Percentiles rank a stretch among this genome's conserved stretches.
phyloP scores from a whole-genome alignment of 768 basidiomycete species.

The Coprinellus aureogranulatus region DNA sequence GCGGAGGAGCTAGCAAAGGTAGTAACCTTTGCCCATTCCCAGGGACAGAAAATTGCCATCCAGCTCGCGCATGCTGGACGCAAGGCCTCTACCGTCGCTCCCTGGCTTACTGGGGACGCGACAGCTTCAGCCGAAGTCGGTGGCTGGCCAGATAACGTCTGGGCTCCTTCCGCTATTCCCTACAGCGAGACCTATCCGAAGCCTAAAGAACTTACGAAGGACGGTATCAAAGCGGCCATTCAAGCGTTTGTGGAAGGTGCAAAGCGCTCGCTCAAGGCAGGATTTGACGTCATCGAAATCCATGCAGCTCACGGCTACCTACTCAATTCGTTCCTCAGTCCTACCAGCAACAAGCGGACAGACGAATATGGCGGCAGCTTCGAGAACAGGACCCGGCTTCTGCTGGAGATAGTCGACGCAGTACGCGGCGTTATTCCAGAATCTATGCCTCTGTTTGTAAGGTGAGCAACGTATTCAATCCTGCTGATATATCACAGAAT shows the following conservation, averaged over 20 bases:
- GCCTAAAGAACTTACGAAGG: conserved; percentile 56
- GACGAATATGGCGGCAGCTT: conserved; percentile 72
- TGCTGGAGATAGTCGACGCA: conserved; percentile 62
- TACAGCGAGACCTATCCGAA: conserved; percentile 41
- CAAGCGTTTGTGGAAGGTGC: conserved; percentile 53
- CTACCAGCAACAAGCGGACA: conserved; percentile 57
- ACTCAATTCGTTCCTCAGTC: conserved; percentile 56
- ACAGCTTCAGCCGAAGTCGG: conserved; percentile 35
- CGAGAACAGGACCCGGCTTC: conserved; percentile 64
- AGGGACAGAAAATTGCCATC: conserved; percentile 66
- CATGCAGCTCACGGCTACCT: conserved; percentile 68
- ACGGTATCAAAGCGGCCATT: conserved; percentile 57
- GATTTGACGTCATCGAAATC: conserved; percentile 61
- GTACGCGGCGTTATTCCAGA: conserved; percentile 58
- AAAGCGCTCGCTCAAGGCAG: conserved; percentile 53
- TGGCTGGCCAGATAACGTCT: conserved; percentile 56
- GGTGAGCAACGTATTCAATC: conserved; percentile 38
- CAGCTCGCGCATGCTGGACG: conserved; percentile 77
- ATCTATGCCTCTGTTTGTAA: conserved; percentile 68
- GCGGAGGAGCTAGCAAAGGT: conserved; percentile 40
- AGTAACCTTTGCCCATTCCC: conserved; percentile 70
- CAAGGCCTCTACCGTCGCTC: conserved; percentile 64
- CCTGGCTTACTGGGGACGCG: conserved; percentile 46
- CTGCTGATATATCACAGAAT: no score
- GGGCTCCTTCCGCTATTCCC: conserved; percentile 54